Evolutionary conservation across 129 eudicot genomes (phyloP).

Genomic region (Tanacetum coccineum): DNA sequence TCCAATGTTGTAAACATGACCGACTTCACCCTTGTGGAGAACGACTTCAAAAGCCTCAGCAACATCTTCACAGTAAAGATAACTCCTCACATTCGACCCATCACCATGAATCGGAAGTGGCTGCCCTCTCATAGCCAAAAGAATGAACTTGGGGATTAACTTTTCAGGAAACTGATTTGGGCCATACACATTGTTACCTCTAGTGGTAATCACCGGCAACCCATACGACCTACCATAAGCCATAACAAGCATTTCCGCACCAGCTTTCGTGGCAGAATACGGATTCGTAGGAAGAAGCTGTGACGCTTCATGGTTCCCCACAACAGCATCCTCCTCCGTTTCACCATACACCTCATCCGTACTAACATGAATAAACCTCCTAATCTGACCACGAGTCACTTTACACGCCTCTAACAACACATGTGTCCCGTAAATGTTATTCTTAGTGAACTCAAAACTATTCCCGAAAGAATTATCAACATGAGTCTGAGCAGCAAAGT

Average conservation of each 20-base stretch:
- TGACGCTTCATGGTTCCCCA: conserved; percentile 97
- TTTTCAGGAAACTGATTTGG: conserved; percentile 96
- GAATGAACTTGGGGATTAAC: conserved; percentile 86
- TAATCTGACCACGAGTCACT: conserved; percentile 87
- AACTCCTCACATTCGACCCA: conserved; percentile 93
- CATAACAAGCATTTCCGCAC: conserved; percentile 99
- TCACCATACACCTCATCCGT: conserved; percentile 99
- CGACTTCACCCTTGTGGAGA: conserved; percentile 95
- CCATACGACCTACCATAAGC: conserved; percentile 97
- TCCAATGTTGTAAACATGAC: conserved; percentile 96
- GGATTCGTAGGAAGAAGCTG: conserved; percentile 98
- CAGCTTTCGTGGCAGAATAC: conserved; percentile 94
- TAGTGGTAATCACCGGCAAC: conserved; percentile 86
- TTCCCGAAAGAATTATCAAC: conserved; percentile 97
- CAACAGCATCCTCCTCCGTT: conserved; percentile 97
- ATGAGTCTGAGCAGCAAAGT: conserved; percentile 99
- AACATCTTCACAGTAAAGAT: conserved; percentile 97
- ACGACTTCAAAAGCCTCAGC: conserved; percentile 96
- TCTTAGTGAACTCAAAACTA: conserved; percentile 97
- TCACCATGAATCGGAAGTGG: conserved; percentile 95
- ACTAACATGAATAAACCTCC: conserved; percentile 90
- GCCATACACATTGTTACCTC: conserved; percentile 97
- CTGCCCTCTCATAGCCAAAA: conserved; percentile 85
- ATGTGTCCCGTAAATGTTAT: conserved; percentile 95
- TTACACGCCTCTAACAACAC: conserved; percentile 98